Percentiles rank a stretch among this genome's conserved stretches.
phyloP scores from a whole-genome alignment of 352 stramenopile species.

The Phytopythium montanum region DNA sequence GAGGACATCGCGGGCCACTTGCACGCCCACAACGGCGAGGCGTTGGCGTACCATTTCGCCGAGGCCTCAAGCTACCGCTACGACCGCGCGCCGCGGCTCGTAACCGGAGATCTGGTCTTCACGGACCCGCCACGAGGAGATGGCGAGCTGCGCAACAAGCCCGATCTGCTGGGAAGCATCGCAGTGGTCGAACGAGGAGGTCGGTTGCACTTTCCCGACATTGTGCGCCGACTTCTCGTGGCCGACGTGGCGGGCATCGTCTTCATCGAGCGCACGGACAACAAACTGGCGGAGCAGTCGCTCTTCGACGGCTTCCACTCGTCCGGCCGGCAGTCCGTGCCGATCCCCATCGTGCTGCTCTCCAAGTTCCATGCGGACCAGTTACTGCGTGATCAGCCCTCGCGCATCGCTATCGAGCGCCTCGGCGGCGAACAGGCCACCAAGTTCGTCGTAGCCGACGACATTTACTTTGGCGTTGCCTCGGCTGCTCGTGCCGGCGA shows the following conservation, averaged over 20 bases:
- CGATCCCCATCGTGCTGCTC: slow-evolving; percentile 76
- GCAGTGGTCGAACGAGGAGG: slow-evolving; percentile 75
- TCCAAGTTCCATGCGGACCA: slow-evolving; percentile 78
- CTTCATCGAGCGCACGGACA: slow-evolving; percentile 68
- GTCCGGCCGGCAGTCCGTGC: slow-evolving; percentile 65
- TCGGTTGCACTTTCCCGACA: slow-evolving; percentile 81
- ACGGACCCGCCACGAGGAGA: slow-evolving; percentile 68
- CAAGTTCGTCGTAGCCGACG: slow-evolving; percentile 58
- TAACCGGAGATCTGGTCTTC: slow-evolving; percentile 51
- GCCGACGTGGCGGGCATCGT: slow-evolving; percentile 65
- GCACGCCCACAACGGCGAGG: slow-evolving; percentile 25
- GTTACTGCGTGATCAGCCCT: slow-evolving; percentile 47
- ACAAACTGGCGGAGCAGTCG: slow-evolving; percentile 53
- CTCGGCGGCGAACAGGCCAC: slow-evolving; percentile 69
- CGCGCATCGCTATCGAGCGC: slow-evolving; percentile 62
- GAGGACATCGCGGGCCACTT: slow-evolving; percentile 23
- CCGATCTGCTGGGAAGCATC: slow-evolving; percentile 57
- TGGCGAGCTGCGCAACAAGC: slow-evolving; percentile 57
- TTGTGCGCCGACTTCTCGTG: slow-evolving; percentile 65
- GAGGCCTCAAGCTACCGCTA: slow-evolving; percentile 83
- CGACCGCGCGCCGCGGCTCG: slow-evolving; percentile 47
- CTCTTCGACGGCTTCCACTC: slow-evolving; percentile 88
- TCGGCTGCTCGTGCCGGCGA: slow-evolving; percentile 71
- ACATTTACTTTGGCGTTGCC: slow-evolving; percentile 70
- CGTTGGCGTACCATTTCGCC: slow-evolving; percentile 63